A percentile compares a stretch with the other conserved stretches of the same genome.
Conservation (phyloP, 2,329 filamentous ascomycete species). For the Trichoderma sp. region DNA sequence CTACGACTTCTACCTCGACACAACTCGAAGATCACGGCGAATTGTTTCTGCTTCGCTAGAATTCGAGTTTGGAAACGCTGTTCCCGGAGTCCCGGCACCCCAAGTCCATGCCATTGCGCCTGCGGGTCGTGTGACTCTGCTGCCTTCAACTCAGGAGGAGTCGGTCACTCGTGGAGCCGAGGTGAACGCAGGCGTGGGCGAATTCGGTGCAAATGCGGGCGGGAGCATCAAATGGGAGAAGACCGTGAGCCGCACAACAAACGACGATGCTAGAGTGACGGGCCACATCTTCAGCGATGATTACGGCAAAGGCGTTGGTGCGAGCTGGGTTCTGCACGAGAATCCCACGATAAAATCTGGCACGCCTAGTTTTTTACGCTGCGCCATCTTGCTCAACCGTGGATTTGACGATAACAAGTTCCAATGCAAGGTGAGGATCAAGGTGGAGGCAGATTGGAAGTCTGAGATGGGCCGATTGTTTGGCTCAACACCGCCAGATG, state of each 20-base stretch:
- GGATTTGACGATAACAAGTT: conserved; percentile 27
- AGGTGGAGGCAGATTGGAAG: conserved; percentile 29
- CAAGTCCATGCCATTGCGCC: conserved; percentile 23
- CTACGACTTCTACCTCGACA: conserved; percentile 28
- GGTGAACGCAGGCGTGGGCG: conserved; percentile 18
- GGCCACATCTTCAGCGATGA: conserved; percentile 23
- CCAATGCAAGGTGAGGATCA: conserved; percentile 28
- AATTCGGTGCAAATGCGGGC: conserved; percentile 21
- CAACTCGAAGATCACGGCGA: conserved; percentile 24
- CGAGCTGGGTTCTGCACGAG: conserved; percentile 22
- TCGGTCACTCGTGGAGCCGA: conserved; percentile 14
- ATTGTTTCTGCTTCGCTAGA: conserved; percentile 25
- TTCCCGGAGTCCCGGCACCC: conserved; percentile 8
- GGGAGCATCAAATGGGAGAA: conserved; percentile 23
- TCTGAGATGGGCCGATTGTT: conserved; percentile 29
- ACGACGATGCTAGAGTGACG: conserved; percentile 18
- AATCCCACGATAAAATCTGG: conserved; percentile 21
- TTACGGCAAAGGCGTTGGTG: conserved; percentile 24
- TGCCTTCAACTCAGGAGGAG: conserved; percentile 15
- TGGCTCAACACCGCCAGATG: conserved; percentile 25
- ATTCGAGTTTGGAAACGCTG: conserved; percentile 24
- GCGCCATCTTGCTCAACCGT: conserved; percentile 18
- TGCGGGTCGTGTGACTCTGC: conserved; percentile 19
- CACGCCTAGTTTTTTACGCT: conserved; percentile 15
- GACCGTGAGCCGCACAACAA: conserved; percentile 22